Evolutionary conservation across 331 rosid genomes (phyloP), one percentile per base, ranked within the genome.

Genomic region (Phaseolus coccineus): DNA sequence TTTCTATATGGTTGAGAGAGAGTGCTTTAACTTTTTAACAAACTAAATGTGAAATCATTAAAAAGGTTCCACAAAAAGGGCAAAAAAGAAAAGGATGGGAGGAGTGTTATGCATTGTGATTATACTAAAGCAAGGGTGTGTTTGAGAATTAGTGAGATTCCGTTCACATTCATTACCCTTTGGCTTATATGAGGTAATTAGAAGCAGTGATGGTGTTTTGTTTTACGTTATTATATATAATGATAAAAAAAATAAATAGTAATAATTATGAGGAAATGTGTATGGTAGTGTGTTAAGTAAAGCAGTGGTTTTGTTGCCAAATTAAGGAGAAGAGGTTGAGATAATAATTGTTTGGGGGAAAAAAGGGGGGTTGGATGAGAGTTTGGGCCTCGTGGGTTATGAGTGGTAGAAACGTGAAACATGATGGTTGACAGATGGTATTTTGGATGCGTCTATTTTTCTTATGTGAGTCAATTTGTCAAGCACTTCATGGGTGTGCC

Each of bases 371-470:
- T 62, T 62, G 24, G 68, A 15, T 62, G 68, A 30, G 77, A 57
- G 77, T 82, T 76, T 84, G 88, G 91, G 81, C 69, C 69, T 33
- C 25, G 69, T 81, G 94, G 84, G 87, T 84, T 90, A 94, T 90
- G 90, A 89, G 94, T 91, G 74, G 89, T 78, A 87, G 83, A 92
- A 84, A 63, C 88, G 93, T 88, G 94, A 84, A 90, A 76, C 90
- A 89, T 89, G 83, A 90, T 87, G 86, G 85, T 83, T 84, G 85
- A 86, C 89, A 86, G 84, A 55, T 76, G 79, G 81, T 79, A 73
- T 83, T 81, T 85, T 83, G 80, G 79, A 85, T 67, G 86, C 30
- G 37, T 72, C 66, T 64, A 65, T 44, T 19, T 76, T 40, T 39
- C 24, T 1, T 74, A 1, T 24, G 8, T 9, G 48, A 33, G 84